Base-by-base conservation (phyloP, 1,139 yeast species). In the Blastobotrys elegans region DNA sequence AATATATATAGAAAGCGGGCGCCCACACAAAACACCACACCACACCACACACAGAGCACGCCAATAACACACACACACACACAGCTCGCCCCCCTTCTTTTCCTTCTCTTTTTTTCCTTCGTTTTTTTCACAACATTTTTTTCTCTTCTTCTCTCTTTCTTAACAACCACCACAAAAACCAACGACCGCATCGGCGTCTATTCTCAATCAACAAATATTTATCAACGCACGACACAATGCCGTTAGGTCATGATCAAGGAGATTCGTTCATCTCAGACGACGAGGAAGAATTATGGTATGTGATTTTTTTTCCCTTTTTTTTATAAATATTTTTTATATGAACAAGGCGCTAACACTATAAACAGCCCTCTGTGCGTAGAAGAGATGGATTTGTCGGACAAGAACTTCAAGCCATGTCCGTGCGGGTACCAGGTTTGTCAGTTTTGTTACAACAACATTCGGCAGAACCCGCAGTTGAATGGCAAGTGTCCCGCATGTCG, bases 401-500 rank as follows among this genome's bases (percentile, higher is more conserved):
- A 86, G 65, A 88, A 90, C 69, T 94, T 94, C 76, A 88, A 85
- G 66, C 99, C 99, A 5, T 94, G 99, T 73, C 98, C 97, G 1
- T 94, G 99, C 72, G 98, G 98, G 11, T 94, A 94, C 64, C 98
- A 94, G 64, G 87, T 92, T 51, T 94, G 99, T 68, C 97, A 92
- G 73, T 94, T 94, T 64, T 94, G 98, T 66, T 94, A 90, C 74
- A 92, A 94, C 70, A 92, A 90, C 65, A 94, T 94, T 60, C 79
- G 96, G 57, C 95, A 87, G 57, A 92, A 92, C 60, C 97, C 97
- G 1, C 96, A 90, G 63, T 72, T 92, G 55, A 90, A 90, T 64
- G 97, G 97, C 4, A 79, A 89, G 57, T 94, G 99, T 69, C 99
- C 99, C 3, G 98, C 96, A 0, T 94, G 99, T 67, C 84, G 99